Conservation (phyloP, 116 monocot species). For the Dioscorea cayenensis region DNA sequence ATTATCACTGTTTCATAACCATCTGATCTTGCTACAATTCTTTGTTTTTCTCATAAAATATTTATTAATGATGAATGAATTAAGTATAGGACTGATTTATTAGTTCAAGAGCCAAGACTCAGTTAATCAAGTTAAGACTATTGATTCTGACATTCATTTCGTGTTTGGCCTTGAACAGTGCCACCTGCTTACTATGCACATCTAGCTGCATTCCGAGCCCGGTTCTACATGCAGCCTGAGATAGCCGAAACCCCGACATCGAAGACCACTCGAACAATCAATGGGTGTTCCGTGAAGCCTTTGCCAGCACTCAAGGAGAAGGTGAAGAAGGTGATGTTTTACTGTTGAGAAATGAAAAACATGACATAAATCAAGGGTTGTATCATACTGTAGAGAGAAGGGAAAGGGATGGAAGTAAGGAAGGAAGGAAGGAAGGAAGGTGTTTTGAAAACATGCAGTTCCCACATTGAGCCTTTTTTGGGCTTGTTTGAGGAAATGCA, state of each 20-base stretch:
- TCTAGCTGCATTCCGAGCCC: slow-evolving; percentile 68
- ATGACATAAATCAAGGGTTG: background rate
- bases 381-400: background rate
- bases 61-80: too few relatives aligned
- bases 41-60: too few relatives aligned
- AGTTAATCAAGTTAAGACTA: too few relatives aligned
- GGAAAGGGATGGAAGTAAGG: too few relatives aligned
- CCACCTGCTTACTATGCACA: slow-evolving; percentile 78
- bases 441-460: background rate
- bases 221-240: slow-evolving; percentile 60
- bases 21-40: background rate
- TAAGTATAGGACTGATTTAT: too few relatives aligned
- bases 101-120: too few relatives aligned
- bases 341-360: slow-evolving; percentile 30
- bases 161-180: slow-evolving; percentile 17
- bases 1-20: background rate
- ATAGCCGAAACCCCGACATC: slow-evolving; percentile 14
- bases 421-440: too few relatives aligned
- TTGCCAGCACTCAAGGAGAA: slow-evolving; percentile 69
- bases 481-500: too few relatives aligned
- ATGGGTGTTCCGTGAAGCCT: slow-evolving; percentile 45
- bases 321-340: slow-evolving; percentile 76
- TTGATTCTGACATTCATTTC: background rate
- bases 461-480: background rate
- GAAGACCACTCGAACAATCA: slow-evolving; percentile 11